Base-by-base conservation (phyloP, 345 rosid genomes). In the Isatis tinctoria region DNA sequence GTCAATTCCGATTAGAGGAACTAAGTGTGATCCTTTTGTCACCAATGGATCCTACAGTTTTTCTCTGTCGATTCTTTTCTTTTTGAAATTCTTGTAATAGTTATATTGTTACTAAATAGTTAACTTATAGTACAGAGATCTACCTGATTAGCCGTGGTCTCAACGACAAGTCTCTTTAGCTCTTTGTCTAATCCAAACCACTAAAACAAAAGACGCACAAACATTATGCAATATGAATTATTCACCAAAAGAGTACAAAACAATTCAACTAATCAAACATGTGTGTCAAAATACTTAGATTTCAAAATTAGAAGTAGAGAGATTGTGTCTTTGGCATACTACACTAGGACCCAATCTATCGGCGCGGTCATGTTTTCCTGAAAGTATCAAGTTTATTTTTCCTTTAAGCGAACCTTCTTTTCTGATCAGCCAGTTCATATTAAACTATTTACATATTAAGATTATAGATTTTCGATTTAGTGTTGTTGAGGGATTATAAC, bases 131-230 rank as follows among this genome's bases (percentile, higher is more conserved):
- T 62, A 27, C 3, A 24, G 8, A 53, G n/a, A 16, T 6, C 43
- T 65, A 94, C 97, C 95, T 95, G 99, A 75, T 92, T 95, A 39
- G 85, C 85, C 32, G 93, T 95, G 22, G 94, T 92, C 80, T 95
- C 97, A 26, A 95, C 89, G 44, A 87, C 89, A 69, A 95, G 94
- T 77, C 82, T 95, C 89, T 87, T 92, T 20, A 76, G 76, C 47
- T 88, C 97, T 81, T 83, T 90, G 82, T 95, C 93, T 70, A 87
- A 30, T 14, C 92, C 97, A 83, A 95, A 85, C 97, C 99, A 95
- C 97, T 92, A 71, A 18, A 35, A 67, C 33, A 52, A 48, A 20
- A 12, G 22, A n/a, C 48, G 12, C 44, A 60, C 8, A 58, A n/a
- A 60, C 26, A 60, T 39, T 18, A 20, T 41, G 32, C 7, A 36